Evolutionary conservation across 2,329 filamentous ascomycete species (phyloP).

Genomic region (Pseudogymnoascus sp.): DNA sequence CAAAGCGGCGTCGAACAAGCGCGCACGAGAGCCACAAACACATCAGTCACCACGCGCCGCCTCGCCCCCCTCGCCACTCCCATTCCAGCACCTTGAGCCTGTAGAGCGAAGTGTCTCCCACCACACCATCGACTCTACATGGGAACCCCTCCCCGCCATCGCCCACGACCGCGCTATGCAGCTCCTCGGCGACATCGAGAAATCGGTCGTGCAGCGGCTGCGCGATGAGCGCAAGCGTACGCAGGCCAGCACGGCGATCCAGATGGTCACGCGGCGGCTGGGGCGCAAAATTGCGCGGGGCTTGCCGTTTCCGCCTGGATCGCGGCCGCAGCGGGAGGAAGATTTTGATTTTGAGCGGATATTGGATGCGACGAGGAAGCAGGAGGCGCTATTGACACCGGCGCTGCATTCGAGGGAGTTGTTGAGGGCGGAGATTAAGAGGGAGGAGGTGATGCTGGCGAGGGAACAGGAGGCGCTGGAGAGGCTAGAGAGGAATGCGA

Average conservation of each 20-base stretch:
- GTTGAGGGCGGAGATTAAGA: constrained; percentile 49
- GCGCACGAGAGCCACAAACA: not conserved
- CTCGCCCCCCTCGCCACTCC: not conserved
- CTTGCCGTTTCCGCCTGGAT: constrained; percentile 58
- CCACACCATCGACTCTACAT: constrained; percentile 60
- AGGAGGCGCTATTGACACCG: constrained; percentile 55
- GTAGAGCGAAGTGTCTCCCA: constrained; percentile 49
- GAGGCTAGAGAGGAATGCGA: constrained; percentile 48
- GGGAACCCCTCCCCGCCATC: constrained; percentile 48
- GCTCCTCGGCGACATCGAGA: constrained; percentile 52
- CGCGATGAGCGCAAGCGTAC: constrained; percentile 36
- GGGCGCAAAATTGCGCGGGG: constrained; percentile 50
- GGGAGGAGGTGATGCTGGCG: constrained; percentile 49
- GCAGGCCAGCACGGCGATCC: constrained; percentile 44
- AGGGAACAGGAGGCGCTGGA: constrained; percentile 45
- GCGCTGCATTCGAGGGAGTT: constrained; percentile 55
- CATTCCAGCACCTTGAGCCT: constrained; percentile 46
- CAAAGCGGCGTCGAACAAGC: not conserved
- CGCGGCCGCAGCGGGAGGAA: constrained; percentile 40
- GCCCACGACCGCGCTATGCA: constrained; percentile 49
- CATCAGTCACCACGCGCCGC: not conserved
- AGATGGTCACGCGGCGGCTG: constrained; percentile 47
- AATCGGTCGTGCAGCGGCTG: constrained; percentile 53
- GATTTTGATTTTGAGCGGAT: constrained; percentile 62
- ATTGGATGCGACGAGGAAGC: constrained; percentile 47